These are phyloP conservation scores for Acrocalymma vagum DNA, from an alignment of 2,329 filamentous ascomycete species.

Conservation along the genomic window DNA sequence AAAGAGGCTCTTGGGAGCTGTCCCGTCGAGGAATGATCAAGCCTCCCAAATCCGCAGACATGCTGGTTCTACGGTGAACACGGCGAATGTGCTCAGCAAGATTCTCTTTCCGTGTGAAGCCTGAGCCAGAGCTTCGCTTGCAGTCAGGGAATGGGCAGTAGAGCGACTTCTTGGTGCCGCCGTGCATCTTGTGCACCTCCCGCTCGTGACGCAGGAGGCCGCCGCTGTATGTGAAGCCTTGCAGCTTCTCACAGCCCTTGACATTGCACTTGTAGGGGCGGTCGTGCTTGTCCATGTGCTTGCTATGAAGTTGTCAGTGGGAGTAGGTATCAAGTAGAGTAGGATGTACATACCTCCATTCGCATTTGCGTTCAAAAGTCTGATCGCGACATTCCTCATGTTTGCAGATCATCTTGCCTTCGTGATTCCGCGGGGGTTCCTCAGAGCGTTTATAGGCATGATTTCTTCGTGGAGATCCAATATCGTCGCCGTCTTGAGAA, in stretches of 20 bases:
- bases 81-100: constrained; percentile 91
- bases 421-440: constrained; percentile 68
- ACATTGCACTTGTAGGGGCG: constrained; percentile 87
- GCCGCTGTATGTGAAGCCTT: constrained; percentile 94
- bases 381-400: constrained; percentile 71
- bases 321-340: constrained; percentile 28
- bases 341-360: constrained; percentile 82
- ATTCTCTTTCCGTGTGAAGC: constrained; percentile 93
- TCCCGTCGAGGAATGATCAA: constrained; percentile 37
- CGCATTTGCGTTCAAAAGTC: constrained; percentile 83
- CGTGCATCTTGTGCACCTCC: constrained; percentile 91
- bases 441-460: constrained; percentile 50
- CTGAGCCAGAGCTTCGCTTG: constrained; percentile 86
- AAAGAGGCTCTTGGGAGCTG: constrained; percentile 22
- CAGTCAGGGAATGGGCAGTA: constrained; percentile 88
- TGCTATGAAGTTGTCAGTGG: constrained; percentile 62
- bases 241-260: constrained; percentile 87
- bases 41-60: constrained; percentile 44
- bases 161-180: constrained; percentile 85
- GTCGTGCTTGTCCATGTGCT: constrained; percentile 99
- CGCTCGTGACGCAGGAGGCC: constrained; percentile 89
- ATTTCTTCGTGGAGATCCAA: constrained; percentile 42
- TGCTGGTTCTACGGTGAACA: constrained; percentile 68
- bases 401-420: constrained; percentile 81
- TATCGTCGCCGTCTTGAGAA: constrained; percentile 39